A percentile compares a stretch with the other conserved stretches of the same genome.
These are phyloP conservation scores for Haplographium delicatum DNA, from an alignment of 495 filamentous ascomycete genomes.

Conservation along the genomic window DNA sequence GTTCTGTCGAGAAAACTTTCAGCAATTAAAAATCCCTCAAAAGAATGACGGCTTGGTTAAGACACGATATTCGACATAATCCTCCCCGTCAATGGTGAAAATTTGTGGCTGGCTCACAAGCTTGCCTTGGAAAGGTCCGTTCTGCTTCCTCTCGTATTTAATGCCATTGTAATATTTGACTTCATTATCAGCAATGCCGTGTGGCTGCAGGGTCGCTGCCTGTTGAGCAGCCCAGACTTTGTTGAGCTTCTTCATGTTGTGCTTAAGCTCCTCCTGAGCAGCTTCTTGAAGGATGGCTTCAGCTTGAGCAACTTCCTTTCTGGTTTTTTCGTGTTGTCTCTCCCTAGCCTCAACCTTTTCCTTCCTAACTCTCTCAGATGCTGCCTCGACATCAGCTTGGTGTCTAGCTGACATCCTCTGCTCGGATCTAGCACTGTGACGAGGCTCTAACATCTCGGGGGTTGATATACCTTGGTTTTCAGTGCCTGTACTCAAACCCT, in stretches of 20 bases:
- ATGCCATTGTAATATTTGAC: conserved; percentile 46
- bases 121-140: conserved; percentile 46
- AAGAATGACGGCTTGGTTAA: conserved; percentile 49
- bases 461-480: neutral
- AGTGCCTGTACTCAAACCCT: neutral
- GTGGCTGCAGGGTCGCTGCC: conserved; percentile 6
- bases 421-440: conserved; percentile 21
- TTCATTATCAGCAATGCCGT: conserved; percentile 29
- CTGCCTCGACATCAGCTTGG: conserved; percentile 18
- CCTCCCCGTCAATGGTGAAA: conserved; percentile 51
- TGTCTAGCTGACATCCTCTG: conserved; percentile 9
- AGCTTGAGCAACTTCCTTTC: conserved; percentile 23
- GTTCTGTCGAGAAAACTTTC: no score
- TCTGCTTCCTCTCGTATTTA: conserved; percentile 49
- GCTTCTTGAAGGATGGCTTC: conserved; percentile 17
- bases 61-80: conserved; percentile 53
- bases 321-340: conserved; percentile 18
- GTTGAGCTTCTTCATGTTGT: conserved; percentile 24
- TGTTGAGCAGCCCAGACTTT: conserved; percentile 25
- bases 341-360: conserved; percentile 20
- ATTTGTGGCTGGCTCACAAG: conserved; percentile 46
- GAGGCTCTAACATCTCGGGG: conserved; percentile 19
- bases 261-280: conserved; percentile 20
- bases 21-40: no score
- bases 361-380: conserved; percentile 8